A percentile compares a stretch with the other conserved stretches of the same genome.
Evolutionary conservation across 257 asterid genomes (phyloP).

Genomic region (Schizonepeta tenuifolia): DNA sequence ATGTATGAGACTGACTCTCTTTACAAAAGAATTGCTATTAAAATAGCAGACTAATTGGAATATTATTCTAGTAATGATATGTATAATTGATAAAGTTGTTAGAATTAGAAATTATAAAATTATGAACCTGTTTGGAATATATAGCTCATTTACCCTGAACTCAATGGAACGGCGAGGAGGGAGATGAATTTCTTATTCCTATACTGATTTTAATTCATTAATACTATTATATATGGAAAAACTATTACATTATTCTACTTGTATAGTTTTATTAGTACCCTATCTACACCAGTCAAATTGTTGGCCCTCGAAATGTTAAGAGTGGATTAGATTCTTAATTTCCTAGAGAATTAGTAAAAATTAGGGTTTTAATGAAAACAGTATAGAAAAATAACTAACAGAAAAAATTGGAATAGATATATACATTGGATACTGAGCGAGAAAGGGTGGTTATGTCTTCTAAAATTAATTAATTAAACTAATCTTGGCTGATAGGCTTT

Average conservation of each 20-base stretch:
- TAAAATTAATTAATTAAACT: background rate
- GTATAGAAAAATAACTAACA: background rate
- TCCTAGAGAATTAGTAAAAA: too few relatives aligned
- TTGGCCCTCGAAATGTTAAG: background rate
- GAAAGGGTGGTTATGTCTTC: slow-evolving; percentile 22
- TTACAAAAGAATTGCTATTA: slow-evolving; percentile 46
- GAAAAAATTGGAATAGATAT: background rate
- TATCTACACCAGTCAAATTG: background rate
- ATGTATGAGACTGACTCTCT: slow-evolving; percentile 27
- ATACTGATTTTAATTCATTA: background rate
- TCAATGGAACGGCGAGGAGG: background rate
- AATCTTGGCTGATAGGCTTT: slow-evolving; percentile 11
- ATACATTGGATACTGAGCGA: slow-evolving; percentile 21
- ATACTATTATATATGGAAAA: background rate
- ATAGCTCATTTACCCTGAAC: background rate
- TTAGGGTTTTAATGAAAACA: too few relatives aligned
- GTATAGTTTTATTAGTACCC: too few relatives aligned
- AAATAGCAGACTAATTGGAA: slow-evolving; percentile 8
- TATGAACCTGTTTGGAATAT: background rate
- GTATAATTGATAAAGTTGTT: background rate
- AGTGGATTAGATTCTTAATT: too few relatives aligned
- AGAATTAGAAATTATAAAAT: background rate
- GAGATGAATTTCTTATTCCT: background rate
- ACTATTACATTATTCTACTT: background rate
- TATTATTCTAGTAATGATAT: background rate